Conservation (phyloP, 2,329 filamentous ascomycete genomes). For the Microdochium nivale region DNA sequence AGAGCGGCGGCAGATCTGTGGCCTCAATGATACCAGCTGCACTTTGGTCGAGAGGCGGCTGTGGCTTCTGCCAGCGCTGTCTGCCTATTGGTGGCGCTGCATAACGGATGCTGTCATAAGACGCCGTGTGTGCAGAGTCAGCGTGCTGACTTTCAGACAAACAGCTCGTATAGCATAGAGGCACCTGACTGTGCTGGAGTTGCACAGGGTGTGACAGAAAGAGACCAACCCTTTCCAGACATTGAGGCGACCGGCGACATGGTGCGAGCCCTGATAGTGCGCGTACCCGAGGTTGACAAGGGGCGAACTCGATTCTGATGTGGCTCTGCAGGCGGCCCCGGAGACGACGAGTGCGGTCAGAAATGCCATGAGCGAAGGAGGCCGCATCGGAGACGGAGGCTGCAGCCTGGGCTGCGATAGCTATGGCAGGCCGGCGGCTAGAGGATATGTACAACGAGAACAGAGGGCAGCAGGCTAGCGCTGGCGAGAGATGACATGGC, state of each 20-base stretch:
- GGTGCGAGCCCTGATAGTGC: not conserved
- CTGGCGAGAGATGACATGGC: not conserved
- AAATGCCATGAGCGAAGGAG: not conserved
- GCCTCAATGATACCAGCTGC: slow-evolving; percentile 8
- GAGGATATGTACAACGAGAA: not conserved
- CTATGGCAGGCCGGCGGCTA: not conserved
- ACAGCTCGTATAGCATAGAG: not conserved
- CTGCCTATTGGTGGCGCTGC: slow-evolving; percentile 16
- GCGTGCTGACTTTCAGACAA: not conserved
- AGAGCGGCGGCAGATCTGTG: slow-evolving; percentile 16
- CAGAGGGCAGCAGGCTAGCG: too few species aligned
- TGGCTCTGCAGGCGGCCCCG: not conserved
- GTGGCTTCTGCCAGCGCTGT: slow-evolving; percentile 17
- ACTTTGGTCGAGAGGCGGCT: slow-evolving; percentile 9
- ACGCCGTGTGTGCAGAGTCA: not conserved
- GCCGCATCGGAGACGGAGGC: not conserved
- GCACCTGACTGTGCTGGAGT: not conserved
- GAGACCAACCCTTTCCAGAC: not conserved
- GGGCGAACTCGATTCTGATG: not conserved
- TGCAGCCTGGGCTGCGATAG: not conserved
- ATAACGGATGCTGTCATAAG: slow-evolving; percentile 14
- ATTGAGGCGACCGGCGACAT: not conserved
- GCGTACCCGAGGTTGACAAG: not conserved
- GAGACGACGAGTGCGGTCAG: not conserved
- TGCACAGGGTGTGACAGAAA: not conserved